Evolutionary conservation across 2,329 filamentous ascomycete species (phyloP).

Genomic region (Claviceps pusilla): DNA sequence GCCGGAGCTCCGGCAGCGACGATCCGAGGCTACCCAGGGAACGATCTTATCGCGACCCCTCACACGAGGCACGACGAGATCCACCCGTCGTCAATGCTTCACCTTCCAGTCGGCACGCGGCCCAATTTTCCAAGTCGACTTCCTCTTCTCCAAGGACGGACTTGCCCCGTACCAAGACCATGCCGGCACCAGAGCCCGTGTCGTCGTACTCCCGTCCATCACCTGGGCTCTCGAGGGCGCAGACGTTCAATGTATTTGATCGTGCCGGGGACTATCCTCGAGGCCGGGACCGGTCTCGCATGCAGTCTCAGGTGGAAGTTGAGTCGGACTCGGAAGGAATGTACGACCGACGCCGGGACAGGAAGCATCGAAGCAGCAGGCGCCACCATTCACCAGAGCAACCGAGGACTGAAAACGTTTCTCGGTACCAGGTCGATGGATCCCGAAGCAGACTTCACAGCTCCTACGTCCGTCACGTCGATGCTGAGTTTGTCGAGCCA

Average conservation of each 20-base stretch:
- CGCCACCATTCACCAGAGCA: conserved; percentile 21
- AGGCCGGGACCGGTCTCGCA: conserved; percentile 23
- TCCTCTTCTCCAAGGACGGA: conserved; percentile 19
- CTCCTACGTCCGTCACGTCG: conserved; percentile 15
- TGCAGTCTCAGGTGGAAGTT: conserved; percentile 21
- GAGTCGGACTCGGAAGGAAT: conserved; percentile 22
- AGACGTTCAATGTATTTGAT: conserved; percentile 18
- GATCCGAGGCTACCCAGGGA: conserved; percentile 11
- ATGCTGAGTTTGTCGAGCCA: conserved; percentile 10
- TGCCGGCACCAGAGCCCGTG: conserved; percentile 15
- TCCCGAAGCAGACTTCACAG: conserved; percentile 14
- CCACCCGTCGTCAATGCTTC: conserved; percentile 15
- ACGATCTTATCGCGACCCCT: conserved; percentile 17
- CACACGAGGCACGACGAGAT: conserved; percentile 19
- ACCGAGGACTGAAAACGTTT: conserved; percentile 10
- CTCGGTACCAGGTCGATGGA: conserved; percentile 17
- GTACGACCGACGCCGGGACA: conserved; percentile 16
- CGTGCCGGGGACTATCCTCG: conserved; percentile 15
- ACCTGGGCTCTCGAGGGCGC: conserved; percentile 16
- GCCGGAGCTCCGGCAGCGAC: conserved; percentile 20
- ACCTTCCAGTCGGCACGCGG: conserved; percentile 16
- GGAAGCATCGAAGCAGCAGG: conserved; percentile 22
- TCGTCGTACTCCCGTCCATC: conserved; percentile 14
- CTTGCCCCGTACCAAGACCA: conserved; percentile 20
- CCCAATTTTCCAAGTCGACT: conserved; percentile 12